These are phyloP conservation scores for Pistacia integerrima DNA, from an alignment of 345 rosid species.

Conservation along the genomic window DNA sequence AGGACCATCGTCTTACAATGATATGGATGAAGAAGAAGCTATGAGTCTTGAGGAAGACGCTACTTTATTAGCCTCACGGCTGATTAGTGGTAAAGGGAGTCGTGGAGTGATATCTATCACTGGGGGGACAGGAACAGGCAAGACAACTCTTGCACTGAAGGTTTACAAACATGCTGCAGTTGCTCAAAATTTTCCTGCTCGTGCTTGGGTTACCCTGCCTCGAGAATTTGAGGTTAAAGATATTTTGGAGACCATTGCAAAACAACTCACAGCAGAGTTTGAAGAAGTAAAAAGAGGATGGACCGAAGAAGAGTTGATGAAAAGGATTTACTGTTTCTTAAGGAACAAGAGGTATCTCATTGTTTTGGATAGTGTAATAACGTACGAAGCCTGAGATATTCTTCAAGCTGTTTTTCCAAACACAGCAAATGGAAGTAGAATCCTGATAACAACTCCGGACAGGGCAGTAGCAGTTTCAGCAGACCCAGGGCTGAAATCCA, in stretches of 20 bases:
- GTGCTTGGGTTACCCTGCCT: conserved; percentile 13
- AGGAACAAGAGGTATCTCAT: not conserved
- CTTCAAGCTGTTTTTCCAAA: not conserved
- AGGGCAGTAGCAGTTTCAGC: not conserved
- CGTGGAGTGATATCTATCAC: not conserved
- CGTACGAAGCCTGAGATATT: not conserved
- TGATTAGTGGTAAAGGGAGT: not conserved
- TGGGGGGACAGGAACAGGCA: conserved; percentile 4
- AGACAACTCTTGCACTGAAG: conserved; percentile 9
- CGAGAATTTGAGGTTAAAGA: conserved; percentile 1
- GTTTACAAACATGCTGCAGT: not conserved
- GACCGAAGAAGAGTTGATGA: not conserved
- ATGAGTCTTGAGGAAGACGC: not conserved
- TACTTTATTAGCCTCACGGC: not conserved
- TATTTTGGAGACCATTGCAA: not conserved
- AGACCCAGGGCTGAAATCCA: not conserved
- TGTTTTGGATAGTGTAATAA: not conserved
- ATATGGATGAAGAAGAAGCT: not conserved
- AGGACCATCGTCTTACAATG: not conserved
- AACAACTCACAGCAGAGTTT: not conserved
- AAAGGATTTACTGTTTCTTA: too few relatives aligned
- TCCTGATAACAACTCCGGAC: not conserved
- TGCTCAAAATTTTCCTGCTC: not conserved
- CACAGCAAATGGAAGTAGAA: conserved; percentile 3
- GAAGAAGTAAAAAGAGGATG: not conserved